A percentile compares a stretch with the other conserved stretches of the same genome.
Conservation (phyloP, 2,329 filamentous ascomycete genomes). For the Boeremia lycopersici region DNA sequence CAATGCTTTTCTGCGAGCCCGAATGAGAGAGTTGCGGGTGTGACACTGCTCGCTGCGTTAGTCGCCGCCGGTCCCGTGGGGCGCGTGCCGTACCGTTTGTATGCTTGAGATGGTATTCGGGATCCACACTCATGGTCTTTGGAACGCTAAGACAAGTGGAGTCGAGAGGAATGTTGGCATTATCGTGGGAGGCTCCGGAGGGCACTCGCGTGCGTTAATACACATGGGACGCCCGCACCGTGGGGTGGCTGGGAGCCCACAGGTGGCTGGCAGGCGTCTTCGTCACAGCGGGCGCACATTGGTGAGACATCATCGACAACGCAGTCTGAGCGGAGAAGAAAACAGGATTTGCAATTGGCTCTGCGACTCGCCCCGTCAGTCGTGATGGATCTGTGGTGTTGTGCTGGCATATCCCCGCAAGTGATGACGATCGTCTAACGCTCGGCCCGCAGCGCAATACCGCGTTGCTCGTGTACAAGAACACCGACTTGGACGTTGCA, state of each 20-base stretch:
- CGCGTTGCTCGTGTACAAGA: background rate
- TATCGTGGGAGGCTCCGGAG: constrained; percentile 14
- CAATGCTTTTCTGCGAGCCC: constrained; percentile 54
- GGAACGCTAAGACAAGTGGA: constrained; percentile 34
- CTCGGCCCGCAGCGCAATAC: constrained; percentile 2
- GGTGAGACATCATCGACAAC: constrained; percentile 28
- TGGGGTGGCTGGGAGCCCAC: constrained; percentile 32
- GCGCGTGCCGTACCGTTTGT: constrained; percentile 44
- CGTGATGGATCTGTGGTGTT: constrained; percentile 5
- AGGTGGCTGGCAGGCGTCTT: constrained; percentile 32
- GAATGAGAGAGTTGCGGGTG: constrained; percentile 49
- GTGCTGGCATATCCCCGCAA: constrained; percentile 10
- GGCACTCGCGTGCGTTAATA: constrained; percentile 12
- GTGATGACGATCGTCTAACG: constrained; percentile 17
- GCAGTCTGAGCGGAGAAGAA: constrained; percentile 4
- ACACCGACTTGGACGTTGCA: too few relatives aligned
- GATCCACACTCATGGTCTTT: constrained; percentile 45
- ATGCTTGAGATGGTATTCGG: constrained; percentile 48
- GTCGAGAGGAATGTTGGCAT: constrained; percentile 39
- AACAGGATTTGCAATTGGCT: constrained; percentile 17
- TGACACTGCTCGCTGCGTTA: constrained; percentile 41
- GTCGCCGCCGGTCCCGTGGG: constrained; percentile 15
- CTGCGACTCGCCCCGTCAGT: background rate
- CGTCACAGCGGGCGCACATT: constrained; percentile 30
- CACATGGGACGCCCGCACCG: constrained; percentile 25